Base-by-base conservation (phyloP, 345 rosid genomes). In the Laguncularia racemosa region DNA sequence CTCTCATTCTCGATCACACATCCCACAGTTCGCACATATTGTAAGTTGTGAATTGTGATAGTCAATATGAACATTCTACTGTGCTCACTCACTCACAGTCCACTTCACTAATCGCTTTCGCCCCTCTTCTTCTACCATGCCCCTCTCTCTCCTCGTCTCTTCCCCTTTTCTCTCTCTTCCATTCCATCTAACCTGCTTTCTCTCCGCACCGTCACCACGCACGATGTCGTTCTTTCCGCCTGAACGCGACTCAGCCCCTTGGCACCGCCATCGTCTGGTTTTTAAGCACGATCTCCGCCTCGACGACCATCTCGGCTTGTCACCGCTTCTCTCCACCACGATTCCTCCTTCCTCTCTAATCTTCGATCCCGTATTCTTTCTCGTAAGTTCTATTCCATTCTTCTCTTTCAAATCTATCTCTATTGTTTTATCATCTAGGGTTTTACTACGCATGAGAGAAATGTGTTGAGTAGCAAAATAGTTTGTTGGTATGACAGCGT, bases 251-350 rank as follows among this genome's bases (percentile, higher is more conserved):
- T 14, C 69, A 40, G 33, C 43, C 44, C 26, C 14, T n/a, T 63
- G 81, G 77, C 56, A 65, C 79, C 33, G 92, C 88, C 52, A 69
- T 88, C 67, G 65, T 88, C 61, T 91, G 98, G 98, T 88, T 82
- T n/a, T n/a, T 73, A 91, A 91, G 73, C 96, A 91, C 58, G 98
- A 91, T 55, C 88, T 88, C 46, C 96, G 95, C 66, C 59, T 85
- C 60, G 85, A 88, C 52, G 96, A 91, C 63, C 96, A 91, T 62
- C 90, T 83, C 53, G 98, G 88, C 13, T 91, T 63, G 66, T 78
- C 60, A 69, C 83, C 28, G 74, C 81, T 14, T 79, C 91, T 11
- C 72, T 84, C 18, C 52, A 78, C 14, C 57, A 58, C 20, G 60
- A 56, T 16, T 74, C 14, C 16, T 85, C 17, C 54, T 88, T 28